Evolutionary conservation across 768 basidiomycete genomes (phyloP).

Genomic region (Nidula microcarpa): DNA sequence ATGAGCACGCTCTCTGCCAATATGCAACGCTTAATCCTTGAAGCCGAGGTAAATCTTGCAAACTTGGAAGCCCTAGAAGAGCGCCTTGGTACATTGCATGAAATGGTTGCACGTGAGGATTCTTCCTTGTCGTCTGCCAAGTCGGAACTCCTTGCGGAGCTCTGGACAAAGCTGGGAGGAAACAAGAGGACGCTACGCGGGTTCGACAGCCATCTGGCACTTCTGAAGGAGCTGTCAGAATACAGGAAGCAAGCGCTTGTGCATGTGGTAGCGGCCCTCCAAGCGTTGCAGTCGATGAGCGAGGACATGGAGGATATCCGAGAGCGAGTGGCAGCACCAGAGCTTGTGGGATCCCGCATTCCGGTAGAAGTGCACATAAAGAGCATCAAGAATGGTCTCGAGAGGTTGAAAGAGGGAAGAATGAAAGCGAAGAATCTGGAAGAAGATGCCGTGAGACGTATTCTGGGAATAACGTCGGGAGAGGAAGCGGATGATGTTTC

Average conservation of each 20-base stretch:
- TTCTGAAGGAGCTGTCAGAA: slow-evolving; percentile 51
- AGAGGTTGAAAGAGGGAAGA: slow-evolving; percentile 58
- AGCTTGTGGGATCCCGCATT: slow-evolving; percentile 53
- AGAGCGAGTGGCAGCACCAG: slow-evolving; percentile 68
- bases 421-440: slow-evolving; percentile 45
- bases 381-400: slow-evolving; percentile 63
- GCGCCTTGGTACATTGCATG: slow-evolving; percentile 52
- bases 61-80: slow-evolving; percentile 65
- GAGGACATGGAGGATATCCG: slow-evolving; percentile 77
- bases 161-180: slow-evolving; percentile 71
- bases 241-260: slow-evolving; percentile 61
- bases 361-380: slow-evolving; percentile 75
- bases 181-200: slow-evolving; percentile 48
- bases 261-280: slow-evolving; percentile 66
- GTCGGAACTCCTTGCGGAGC: slow-evolving; percentile 53
- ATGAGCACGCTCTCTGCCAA: slow-evolving; percentile 55
- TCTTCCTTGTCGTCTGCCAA: slow-evolving; percentile 36
- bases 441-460: slow-evolving; percentile 30
- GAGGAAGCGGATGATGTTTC: slow-evolving; percentile 1
- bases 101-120: slow-evolving; percentile 59
- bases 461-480: slow-evolving; percentile 15
- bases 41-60: slow-evolving; percentile 54
- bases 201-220: slow-evolving; percentile 44
- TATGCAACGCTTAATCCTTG: slow-evolving; percentile 58
- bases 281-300: slow-evolving; percentile 58